Conservation (phyloP, 2,329 filamentous ascomycete species). For the Dothideomycetes sp. region DNA sequence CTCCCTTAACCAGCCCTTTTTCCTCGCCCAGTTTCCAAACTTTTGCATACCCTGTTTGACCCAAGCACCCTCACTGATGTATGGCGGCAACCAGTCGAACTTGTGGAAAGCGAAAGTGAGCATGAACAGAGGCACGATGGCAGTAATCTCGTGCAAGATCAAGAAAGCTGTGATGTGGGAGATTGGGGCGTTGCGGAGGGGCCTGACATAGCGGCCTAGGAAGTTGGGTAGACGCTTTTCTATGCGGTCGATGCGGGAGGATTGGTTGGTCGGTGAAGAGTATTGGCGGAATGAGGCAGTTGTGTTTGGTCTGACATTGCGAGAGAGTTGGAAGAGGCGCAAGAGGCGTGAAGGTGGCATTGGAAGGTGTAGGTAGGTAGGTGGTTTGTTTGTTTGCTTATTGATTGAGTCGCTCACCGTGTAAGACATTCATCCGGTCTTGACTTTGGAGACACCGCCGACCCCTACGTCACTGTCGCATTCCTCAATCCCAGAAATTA, state of each 20-base stretch:
- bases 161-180: slow-evolving; percentile 81
- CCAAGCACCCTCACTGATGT: slow-evolving; percentile 43
- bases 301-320: neutral
- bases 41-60: slow-evolving; percentile 56
- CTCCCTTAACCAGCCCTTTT: slow-evolving; percentile 71
- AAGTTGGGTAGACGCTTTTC: slow-evolving; percentile 48
- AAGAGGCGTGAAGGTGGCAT: slow-evolving; percentile 2
- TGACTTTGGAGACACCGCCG: no score
- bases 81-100: slow-evolving; percentile 59
- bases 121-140: slow-evolving; percentile 66
- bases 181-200: slow-evolving; percentile 65
- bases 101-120: slow-evolving; percentile 75
- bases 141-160: slow-evolving; percentile 84
- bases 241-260: slow-evolving; percentile 24
- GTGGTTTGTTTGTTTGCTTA: no score
- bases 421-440: no score
- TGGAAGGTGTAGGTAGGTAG: neutral
- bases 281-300: slow-evolving; percentile 3
- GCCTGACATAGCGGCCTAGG: slow-evolving; percentile 59
- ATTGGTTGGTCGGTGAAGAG: neutral
- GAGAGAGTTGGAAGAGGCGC: neutral
- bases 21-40: slow-evolving; percentile 67
- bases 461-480: no score
- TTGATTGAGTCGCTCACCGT: no score
- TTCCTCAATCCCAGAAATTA: no score